These are phyloP conservation scores for Suillus occidentalis DNA, from an alignment of 768 basidiomycete species.

Conservation along the genomic window DNA sequence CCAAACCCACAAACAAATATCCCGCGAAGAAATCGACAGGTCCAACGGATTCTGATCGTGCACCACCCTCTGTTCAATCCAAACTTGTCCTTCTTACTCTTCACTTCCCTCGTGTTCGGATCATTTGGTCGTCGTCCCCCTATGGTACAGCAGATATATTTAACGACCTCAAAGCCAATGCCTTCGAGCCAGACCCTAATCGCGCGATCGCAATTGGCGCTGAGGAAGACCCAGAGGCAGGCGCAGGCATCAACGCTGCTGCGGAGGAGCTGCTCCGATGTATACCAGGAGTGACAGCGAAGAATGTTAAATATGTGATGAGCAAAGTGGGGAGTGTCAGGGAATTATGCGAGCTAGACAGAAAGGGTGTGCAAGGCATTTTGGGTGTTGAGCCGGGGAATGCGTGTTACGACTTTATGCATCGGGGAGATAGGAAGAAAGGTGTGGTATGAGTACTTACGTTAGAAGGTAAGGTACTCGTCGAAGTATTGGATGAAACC, in stretches of 20 bases:
- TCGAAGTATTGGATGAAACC: constrained; percentile 20
- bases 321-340: constrained; percentile 74
- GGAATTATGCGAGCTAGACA: constrained; percentile 66
- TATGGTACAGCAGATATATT: no score
- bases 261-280: constrained; percentile 82
- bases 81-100: no score
- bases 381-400: constrained; percentile 82
- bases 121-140: no score
- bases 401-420: constrained; percentile 79
- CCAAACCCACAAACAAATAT: constrained; percentile 58
- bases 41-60: constrained; percentile 12
- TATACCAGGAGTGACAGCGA: constrained; percentile 81
- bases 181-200: constrained; percentile 75
- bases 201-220: constrained; percentile 81
- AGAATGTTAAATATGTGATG: constrained; percentile 86
- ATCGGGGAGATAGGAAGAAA: constrained; percentile 53
- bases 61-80: no score
- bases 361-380: constrained; percentile 65
- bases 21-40: constrained; percentile 45
- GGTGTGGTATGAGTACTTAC: not conserved
- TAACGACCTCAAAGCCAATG: constrained; percentile 76
- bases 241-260: constrained; percentile 67
- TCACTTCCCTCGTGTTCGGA: no score
- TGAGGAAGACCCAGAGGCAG: constrained; percentile 67
- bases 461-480: constrained; percentile 9